Evolutionary conservation across 2,329 filamentous ascomycete species (phyloP), one percentile per base, ranked within the genome.

Genomic region (Neonectria coccinea): DNA sequence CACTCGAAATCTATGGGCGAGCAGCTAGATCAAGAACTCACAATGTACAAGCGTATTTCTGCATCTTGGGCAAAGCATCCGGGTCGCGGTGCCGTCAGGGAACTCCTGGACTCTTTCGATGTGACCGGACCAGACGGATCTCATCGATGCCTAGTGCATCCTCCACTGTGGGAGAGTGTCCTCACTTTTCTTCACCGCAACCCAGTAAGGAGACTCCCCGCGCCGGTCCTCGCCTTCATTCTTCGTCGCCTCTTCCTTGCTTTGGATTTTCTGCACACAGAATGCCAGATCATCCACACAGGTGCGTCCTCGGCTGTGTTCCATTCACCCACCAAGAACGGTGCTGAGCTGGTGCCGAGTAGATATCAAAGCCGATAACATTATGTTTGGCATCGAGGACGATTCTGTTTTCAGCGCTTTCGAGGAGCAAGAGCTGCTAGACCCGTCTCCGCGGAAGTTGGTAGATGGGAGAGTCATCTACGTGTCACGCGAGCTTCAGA

Each of bases 341-440:
- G 22, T 36, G 75, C 78, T 56, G 75, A 79, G 54, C 74, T 5
- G 67, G 75, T 36, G 73, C 76, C 27, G 76, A 76, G 20, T 22
- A 80, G 82, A 80, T 69, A 82, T 85, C 31, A 83, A 82, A 65
- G 78, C 80, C 3, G 79, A 82, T 62, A 85, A 85, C 51, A 81
- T 85, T 41, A 80, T 85, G 77, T 76, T 83, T 33, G 75, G 75
- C 7, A 79, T 82, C 44, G 44, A 57, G 0, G 79, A 83, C 55
- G 74, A 83, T 50, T 78, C 78, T 0, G 75, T 82, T 10, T 80
- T 82, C 50, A 50, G 4, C 2, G 53, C 55, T 56, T 81, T 84
- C 33, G 79, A 81, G 67, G 62, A 83, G 27, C 59, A 74, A 4
- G 82, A 85, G 62, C 65, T 82, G 2, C 31, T 73, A 5, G n/a